A percentile compares a stretch with the other conserved stretches of the same genome.
These are phyloP conservation scores for Leccinum longicurvipes DNA, from an alignment of 768 basidiomycete species.

Conservation along the genomic window DNA sequence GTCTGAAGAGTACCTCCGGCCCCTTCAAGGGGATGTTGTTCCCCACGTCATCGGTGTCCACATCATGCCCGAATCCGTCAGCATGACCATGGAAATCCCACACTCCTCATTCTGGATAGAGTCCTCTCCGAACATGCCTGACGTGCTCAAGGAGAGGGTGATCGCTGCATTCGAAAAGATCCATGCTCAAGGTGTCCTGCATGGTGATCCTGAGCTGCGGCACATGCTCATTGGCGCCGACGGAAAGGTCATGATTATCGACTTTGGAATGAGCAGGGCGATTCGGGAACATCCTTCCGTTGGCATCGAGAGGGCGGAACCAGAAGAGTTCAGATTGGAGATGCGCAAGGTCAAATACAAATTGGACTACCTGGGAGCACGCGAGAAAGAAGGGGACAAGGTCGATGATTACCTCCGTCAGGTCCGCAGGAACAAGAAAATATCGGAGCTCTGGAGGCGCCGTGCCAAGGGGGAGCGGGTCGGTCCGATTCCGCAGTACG, in stretches of 20 bases:
- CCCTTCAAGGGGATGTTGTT: slow-evolving; percentile 51
- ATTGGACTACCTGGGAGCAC: slow-evolving; percentile 43
- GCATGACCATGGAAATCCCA: slow-evolving; percentile 50
- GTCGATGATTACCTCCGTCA: slow-evolving; percentile 29
- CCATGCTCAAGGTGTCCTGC: slow-evolving; percentile 46
- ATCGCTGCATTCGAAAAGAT: slow-evolving; percentile 48
- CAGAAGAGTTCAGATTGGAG: slow-evolving; percentile 45
- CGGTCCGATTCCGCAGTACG: slow-evolving; percentile 30
- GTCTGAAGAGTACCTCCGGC: slow-evolving; percentile 40
- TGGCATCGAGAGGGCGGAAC: slow-evolving; percentile 35
- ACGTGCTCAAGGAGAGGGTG: slow-evolving; percentile 48
- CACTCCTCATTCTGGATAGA: slow-evolving; percentile 61
- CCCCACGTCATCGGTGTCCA: slow-evolving; percentile 53
- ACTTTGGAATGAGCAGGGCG: slow-evolving; percentile 47
- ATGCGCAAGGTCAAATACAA: slow-evolving; percentile 55
- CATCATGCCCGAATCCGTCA: slow-evolving; percentile 36
- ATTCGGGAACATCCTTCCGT: slow-evolving; percentile 29
- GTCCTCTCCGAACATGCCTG: slow-evolving; percentile 55
- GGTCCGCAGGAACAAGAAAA: slow-evolving; percentile 28
- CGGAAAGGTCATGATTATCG: slow-evolving; percentile 49
- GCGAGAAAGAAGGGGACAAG: slow-evolving; percentile 35
- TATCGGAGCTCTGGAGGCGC: slow-evolving; percentile 24
- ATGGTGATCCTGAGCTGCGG: slow-evolving; percentile 45
- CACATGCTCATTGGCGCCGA: slow-evolving; percentile 57
- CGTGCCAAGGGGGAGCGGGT: slow-evolving; percentile 28